Evolutionary conservation across 192 early-diverging fungal species (phyloP).

Genomic region (Pilobolus umbonatus): DNA sequence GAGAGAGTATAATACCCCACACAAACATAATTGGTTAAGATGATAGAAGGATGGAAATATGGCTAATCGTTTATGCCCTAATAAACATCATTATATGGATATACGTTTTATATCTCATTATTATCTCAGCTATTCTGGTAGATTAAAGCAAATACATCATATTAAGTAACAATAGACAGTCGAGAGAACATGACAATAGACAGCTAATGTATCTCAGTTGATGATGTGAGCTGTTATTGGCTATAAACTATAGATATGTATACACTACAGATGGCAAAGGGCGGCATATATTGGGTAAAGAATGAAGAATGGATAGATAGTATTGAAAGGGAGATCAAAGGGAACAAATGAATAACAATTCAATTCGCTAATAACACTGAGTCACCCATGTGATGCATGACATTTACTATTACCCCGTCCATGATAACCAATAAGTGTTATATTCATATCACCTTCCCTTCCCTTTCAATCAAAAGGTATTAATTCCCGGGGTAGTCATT

Average conservation of each 20-base stretch:
- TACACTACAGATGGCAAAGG: background rate
- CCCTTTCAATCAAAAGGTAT: background rate
- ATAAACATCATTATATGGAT: background rate
- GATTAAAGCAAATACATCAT: background rate
- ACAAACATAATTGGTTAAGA: no score
- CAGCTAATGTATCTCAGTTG: background rate
- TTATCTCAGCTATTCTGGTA: background rate
- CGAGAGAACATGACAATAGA: no score
- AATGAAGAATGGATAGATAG: background rate
- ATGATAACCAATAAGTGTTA: background rate
- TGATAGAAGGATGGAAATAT: no score
- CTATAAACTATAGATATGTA: background rate
- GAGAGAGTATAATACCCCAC: no score
- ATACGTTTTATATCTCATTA: background rate
- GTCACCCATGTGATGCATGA: slow-evolving; percentile 6
- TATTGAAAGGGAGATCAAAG: background rate
- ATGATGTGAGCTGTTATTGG: background rate
- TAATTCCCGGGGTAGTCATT: no score
- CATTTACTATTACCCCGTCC: background rate
- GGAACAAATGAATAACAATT: background rate
- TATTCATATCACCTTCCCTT: no score
- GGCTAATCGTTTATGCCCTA: slow-evolving; percentile 14
- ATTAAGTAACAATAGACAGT: background rate
- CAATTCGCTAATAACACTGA: no score
- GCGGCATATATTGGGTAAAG: slow-evolving; percentile 12